Evolutionary conservation across 2,329 filamentous ascomycete genomes (phyloP).

Genomic region (Ophiostoma montium): DNA sequence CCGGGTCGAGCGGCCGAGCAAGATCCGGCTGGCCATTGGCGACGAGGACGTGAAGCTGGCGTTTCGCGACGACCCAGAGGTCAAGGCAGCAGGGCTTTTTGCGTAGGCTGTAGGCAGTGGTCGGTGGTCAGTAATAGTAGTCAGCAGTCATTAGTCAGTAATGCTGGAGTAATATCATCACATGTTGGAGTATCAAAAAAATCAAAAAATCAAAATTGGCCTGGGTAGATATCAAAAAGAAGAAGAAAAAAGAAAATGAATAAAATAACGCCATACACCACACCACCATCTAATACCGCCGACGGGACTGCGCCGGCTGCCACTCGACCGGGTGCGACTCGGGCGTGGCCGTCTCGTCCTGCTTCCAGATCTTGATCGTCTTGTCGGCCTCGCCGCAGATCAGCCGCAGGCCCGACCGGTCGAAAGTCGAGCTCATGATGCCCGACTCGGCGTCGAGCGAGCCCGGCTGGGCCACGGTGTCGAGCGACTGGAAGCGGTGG

Average conservation of each 20-base stretch:
- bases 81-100: slow-evolving; percentile 59
- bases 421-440: slow-evolving; percentile 88
- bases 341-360: slow-evolving; percentile 77
- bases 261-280: background rate
- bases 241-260: background rate
- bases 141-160: too few species aligned
- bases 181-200: too few species aligned
- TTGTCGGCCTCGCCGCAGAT: slow-evolving; percentile 96
- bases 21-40: slow-evolving; percentile 71
- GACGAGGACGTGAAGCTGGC: slow-evolving; percentile 86
- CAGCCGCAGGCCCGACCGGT: slow-evolving; percentile 72
- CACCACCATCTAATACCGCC: slow-evolving; percentile 57
- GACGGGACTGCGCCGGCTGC: slow-evolving; percentile 66
- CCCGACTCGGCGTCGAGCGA: slow-evolving; percentile 89
- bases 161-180: too few species aligned
- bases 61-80: slow-evolving; percentile 75
- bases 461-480: slow-evolving; percentile 87
- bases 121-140: too few species aligned
- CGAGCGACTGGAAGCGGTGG: slow-evolving; percentile 75
- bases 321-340: slow-evolving; percentile 87
- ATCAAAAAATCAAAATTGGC: too few species aligned
- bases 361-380: slow-evolving; percentile 97
- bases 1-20: slow-evolving; percentile 72
- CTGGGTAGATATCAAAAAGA: background rate
- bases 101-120: too few species aligned